A percentile compares a stretch with the other conserved stretches of the same genome.
Conservation (phyloP, 257 asterid species). For the Lycium ferocissimum region DNA sequence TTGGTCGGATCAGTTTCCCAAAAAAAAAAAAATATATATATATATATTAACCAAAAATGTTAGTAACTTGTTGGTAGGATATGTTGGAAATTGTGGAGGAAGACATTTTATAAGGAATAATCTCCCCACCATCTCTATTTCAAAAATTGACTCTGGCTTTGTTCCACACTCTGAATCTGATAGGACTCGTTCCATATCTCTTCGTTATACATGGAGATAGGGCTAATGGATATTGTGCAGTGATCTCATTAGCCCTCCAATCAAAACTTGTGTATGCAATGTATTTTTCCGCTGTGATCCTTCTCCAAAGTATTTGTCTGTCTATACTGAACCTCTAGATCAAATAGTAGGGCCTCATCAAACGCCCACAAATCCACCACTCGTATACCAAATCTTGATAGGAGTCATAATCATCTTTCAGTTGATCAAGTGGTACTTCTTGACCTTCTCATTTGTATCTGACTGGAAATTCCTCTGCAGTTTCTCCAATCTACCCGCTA, state of each 20-base stretch:
- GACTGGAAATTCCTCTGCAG: background rate
- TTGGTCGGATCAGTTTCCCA: background rate
- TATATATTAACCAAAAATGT: too few species aligned
- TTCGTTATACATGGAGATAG: background rate
- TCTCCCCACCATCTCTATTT: background rate
- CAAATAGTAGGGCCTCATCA: background rate
- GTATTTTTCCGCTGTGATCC: background rate
- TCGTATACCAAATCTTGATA: background rate
- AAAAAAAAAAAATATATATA: too few species aligned
- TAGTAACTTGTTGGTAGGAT: background rate
- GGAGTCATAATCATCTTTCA: background rate
- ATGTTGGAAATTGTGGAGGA: slow-evolving; percentile 5
- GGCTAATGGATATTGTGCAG: background rate
- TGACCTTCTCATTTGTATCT: background rate
- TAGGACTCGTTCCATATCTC: background rate
- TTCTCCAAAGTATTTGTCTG: background rate
- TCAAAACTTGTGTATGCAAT: background rate
- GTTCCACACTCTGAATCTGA: background rate
- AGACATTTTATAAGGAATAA: background rate
- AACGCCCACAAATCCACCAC: background rate
- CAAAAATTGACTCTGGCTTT: background rate
- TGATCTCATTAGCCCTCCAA: background rate
- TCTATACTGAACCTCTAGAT: background rate
- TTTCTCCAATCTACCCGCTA: background rate
- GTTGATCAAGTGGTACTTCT: background rate